phyloP scores from a whole-genome alignment of 495 filamentous ascomycete genomes.

The Aspergillus incahuasiensis region DNA sequence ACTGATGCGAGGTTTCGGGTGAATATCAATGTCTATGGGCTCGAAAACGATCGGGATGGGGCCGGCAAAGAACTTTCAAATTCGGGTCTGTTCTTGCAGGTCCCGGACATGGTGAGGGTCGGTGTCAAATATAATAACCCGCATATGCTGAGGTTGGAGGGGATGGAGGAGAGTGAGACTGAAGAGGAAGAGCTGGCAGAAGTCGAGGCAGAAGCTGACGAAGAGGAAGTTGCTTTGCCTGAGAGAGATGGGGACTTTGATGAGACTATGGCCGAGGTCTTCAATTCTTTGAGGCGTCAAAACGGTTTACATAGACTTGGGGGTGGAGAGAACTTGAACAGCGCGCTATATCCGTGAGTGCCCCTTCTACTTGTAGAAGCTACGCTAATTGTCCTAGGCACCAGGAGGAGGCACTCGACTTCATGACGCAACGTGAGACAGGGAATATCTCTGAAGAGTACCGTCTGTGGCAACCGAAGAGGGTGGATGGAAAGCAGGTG shows the following conservation, averaged over 20 bases:
- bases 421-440: conserved; percentile 5
- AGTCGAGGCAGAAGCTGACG: neutral
- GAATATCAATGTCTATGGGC: conserved; percentile 5
- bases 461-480: neutral
- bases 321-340: neutral
- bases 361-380: neutral
- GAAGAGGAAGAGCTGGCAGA: neutral
- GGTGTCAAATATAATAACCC: conserved; percentile 2
- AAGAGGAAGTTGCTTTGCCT: neutral
- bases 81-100: neutral
- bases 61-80: neutral
- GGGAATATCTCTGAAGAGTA: neutral
- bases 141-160: neutral
- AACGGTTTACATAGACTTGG: neutral
- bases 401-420: conserved; percentile 4
- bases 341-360: conserved; percentile 2
- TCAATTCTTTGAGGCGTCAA: neutral
- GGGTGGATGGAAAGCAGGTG: neutral
- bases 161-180: neutral
- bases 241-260: neutral
- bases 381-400: neutral
- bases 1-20: neutral
- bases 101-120: neutral
- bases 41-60: neutral
- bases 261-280: conserved; percentile 4